Conservation (phyloP, 2,329 filamentous ascomycete genomes). For the Pseudogymnoascus sp. region DNA sequence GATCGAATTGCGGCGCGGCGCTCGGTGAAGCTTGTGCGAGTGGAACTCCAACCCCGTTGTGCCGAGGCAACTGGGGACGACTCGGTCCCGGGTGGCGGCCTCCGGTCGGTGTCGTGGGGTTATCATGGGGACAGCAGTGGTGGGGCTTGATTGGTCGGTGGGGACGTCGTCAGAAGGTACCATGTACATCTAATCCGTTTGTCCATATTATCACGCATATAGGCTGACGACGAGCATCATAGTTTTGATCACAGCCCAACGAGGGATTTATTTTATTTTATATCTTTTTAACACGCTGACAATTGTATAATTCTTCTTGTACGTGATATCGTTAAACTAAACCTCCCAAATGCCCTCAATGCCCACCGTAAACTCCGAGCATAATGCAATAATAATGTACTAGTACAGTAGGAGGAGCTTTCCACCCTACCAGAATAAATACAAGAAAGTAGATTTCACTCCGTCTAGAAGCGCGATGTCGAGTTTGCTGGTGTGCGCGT, state of each 20-base stretch:
- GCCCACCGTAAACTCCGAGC: neutral
- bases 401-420: neutral
- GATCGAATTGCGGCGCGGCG: neutral
- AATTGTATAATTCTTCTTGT: neutral
- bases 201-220: neutral
- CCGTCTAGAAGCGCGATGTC: neutral
- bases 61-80: neutral
- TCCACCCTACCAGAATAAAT: neutral
- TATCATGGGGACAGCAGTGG: neutral
- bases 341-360: neutral
- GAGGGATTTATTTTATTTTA: neutral
- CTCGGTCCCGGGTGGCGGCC: neutral
- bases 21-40: constrained; percentile 9
- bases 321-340: constrained; percentile 1
- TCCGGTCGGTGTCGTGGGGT: neutral
- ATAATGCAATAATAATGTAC: neutral
- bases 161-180: neutral
- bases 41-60: neutral
- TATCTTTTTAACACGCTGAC: neutral
- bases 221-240: neutral
- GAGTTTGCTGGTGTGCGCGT: neutral
- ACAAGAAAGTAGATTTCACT: neutral
- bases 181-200: neutral
- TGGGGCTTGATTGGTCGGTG: neutral
- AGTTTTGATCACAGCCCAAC: neutral